phyloP scores from a whole-genome alignment of 1,284 basidiomycete species.

The Sporisorium exsertum region DNA sequence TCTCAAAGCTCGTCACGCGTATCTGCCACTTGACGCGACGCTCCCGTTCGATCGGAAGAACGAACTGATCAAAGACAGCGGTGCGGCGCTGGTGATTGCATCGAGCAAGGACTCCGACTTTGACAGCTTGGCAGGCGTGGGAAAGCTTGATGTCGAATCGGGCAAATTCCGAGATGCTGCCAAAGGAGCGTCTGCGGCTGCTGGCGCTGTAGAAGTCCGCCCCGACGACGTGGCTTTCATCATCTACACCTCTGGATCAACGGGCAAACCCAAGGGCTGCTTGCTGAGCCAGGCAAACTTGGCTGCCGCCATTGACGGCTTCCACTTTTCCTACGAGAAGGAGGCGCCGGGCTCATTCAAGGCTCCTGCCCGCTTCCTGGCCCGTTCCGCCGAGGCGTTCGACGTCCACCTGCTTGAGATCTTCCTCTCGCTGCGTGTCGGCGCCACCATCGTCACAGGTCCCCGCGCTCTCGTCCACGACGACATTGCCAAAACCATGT shows the following conservation, averaged over 20 bases:
- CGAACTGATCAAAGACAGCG: constrained; percentile 59
- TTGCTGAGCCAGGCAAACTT: constrained; percentile 59
- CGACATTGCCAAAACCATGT: constrained; percentile 63
- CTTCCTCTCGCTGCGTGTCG: constrained; percentile 62
- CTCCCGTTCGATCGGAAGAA: constrained; percentile 63
- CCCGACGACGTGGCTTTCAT: constrained; percentile 60
- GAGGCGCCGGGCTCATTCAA: constrained; percentile 51
- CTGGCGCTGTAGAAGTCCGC: background rate
- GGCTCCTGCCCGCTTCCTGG: constrained; percentile 56
- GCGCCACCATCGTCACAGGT: constrained; percentile 65
- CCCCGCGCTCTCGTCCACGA: constrained; percentile 57
- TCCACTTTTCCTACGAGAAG: constrained; percentile 45
- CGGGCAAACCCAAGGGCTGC: constrained; percentile 65
- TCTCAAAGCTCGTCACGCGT: constrained; percentile 58
- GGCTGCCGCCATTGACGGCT: constrained; percentile 56
- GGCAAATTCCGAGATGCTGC: constrained; percentile 7
- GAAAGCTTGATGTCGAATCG: constrained; percentile 24
- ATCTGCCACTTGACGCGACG: constrained; percentile 68
- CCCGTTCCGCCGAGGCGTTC: constrained; percentile 65
- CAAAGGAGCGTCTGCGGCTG: background rate
- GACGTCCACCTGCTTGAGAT: constrained; percentile 68
- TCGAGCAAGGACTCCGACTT: constrained; percentile 11
- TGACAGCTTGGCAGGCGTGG: background rate
- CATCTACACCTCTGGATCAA: constrained; percentile 66
- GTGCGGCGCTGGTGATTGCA: constrained; percentile 44